Evolutionary conservation across 2,329 filamentous ascomycete genomes (phyloP).

Genomic region (Exserohilum turcica): DNA sequence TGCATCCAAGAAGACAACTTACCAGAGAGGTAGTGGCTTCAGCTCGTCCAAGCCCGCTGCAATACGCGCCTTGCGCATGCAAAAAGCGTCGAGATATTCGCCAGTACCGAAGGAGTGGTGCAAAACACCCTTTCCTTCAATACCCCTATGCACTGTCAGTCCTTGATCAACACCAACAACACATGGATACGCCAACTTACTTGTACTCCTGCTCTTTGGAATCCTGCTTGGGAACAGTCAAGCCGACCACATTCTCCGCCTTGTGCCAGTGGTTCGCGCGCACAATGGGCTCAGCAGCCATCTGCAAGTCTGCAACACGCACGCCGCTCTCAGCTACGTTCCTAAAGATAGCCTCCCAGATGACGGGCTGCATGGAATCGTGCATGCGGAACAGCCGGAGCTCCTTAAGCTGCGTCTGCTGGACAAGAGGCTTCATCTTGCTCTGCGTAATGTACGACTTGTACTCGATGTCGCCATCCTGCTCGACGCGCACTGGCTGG

Average conservation of each 20-base stretch:
- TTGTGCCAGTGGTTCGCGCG: slow-evolving; percentile 31
- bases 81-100: slow-evolving; percentile 42
- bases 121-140: slow-evolving; percentile 36
- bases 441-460: slow-evolving; percentile 29
- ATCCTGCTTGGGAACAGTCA: slow-evolving; percentile 24
- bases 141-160: slow-evolving; percentile 23
- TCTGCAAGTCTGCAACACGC: slow-evolving; percentile 33
- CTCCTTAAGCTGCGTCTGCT: slow-evolving; percentile 31
- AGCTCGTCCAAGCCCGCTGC: slow-evolving; percentile 28
- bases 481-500: slow-evolving; percentile 25
- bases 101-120: slow-evolving; percentile 36
- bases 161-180: neutral
- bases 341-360: slow-evolving; percentile 41
- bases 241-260: slow-evolving; percentile 26
- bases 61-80: slow-evolving; percentile 42
- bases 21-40: slow-evolving; percentile 29
- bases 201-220: slow-evolving; percentile 29
- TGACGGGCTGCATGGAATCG: slow-evolving; percentile 32
- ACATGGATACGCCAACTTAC: slow-evolving; percentile 12
- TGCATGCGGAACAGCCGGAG: slow-evolving; percentile 38
- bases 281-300: slow-evolving; percentile 34
- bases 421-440: slow-evolving; percentile 32
- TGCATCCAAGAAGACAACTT: neutral
- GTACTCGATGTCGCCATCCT: slow-evolving; percentile 14
- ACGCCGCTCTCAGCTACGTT: slow-evolving; percentile 28